Conservation (phyloP, 495 filamentous ascomycete genomes). For the Thermothielavioides terrestris region DNA sequence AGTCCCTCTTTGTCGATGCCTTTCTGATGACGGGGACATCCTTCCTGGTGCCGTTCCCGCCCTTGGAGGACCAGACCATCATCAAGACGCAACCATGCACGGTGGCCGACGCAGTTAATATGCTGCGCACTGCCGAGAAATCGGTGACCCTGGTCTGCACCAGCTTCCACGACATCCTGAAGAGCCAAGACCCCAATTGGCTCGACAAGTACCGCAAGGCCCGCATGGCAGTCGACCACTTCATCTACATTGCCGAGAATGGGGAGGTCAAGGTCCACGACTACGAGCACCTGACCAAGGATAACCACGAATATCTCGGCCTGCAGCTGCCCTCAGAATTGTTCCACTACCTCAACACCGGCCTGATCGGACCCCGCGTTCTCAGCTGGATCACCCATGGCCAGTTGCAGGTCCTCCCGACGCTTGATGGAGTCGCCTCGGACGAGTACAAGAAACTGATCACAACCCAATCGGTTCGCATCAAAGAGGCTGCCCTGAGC, state of each 20-base stretch:
- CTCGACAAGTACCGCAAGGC: slow-evolving; percentile 75
- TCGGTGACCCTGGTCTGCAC: slow-evolving; percentile 55
- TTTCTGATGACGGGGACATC: slow-evolving; percentile 75
- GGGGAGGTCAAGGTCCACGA: slow-evolving; percentile 68
- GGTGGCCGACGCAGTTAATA: slow-evolving; percentile 59
- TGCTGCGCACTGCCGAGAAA: slow-evolving; percentile 59
- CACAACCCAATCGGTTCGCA: slow-evolving; percentile 55
- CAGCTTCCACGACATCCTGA: slow-evolving; percentile 62
- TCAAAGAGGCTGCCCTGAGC: slow-evolving; percentile 65
- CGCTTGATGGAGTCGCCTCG: slow-evolving; percentile 72
- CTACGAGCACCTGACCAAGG: slow-evolving; percentile 57
- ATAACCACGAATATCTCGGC: slow-evolving; percentile 83
- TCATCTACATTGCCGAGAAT: slow-evolving; percentile 65
- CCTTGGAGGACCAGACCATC: slow-evolving; percentile 48
- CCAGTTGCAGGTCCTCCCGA: slow-evolving; percentile 63
- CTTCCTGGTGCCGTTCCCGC: slow-evolving; percentile 69
- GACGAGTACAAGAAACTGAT: slow-evolving; percentile 75
- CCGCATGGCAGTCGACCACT: slow-evolving; percentile 76
- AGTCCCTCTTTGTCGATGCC: slow-evolving; percentile 72
- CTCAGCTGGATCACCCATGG: slow-evolving; percentile 73
- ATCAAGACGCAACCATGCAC: slow-evolving; percentile 43
- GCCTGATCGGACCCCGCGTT: slow-evolving; percentile 68
- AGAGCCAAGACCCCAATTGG: slow-evolving; percentile 63
- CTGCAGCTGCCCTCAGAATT: slow-evolving; percentile 85
- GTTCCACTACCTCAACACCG: slow-evolving; percentile 81